Conservation (phyloP, 2,329 filamentous ascomycete species). For the Huntiella decipiens region DNA sequence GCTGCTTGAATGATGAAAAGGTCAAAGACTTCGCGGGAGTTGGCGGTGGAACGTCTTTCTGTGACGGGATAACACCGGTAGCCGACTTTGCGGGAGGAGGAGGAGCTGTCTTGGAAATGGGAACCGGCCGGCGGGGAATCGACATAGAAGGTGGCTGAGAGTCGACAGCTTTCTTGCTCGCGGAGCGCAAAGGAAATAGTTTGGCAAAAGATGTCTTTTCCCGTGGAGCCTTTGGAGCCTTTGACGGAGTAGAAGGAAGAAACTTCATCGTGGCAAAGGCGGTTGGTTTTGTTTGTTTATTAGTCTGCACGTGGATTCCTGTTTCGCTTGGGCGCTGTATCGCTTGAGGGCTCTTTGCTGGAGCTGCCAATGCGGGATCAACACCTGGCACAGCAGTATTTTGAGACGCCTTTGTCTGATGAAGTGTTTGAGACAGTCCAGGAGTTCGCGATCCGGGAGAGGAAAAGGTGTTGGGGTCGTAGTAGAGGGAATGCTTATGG, state of each 20-base stretch:
- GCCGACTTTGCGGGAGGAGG: background rate
- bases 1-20: background rate
- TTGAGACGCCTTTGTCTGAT: slow-evolving; percentile 5
- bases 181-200: slow-evolving; percentile 14
- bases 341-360: background rate
- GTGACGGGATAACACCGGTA: background rate
- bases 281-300: slow-evolving; percentile 2
- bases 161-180: slow-evolving; percentile 9
- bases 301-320: background rate
- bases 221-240: slow-evolving; percentile 12
- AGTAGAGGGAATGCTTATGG: background rate
- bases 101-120: slow-evolving; percentile 6
- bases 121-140: slow-evolving; percentile 22
- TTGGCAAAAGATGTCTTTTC: slow-evolving; percentile 12
- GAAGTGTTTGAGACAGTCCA: slow-evolving; percentile 6
- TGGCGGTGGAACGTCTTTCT: background rate
- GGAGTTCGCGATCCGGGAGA: background rate
- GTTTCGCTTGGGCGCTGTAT: too few relatives aligned
- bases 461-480: background rate
- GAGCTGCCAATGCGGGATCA: slow-evolving; percentile 1
- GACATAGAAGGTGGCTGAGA: slow-evolving; percentile 16
- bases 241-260: slow-evolving; percentile 4
- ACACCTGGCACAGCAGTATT: background rate
- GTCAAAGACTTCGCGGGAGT: background rate
- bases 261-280: slow-evolving; percentile 13